phyloP scores from a whole-genome alignment of 345 rosid species.

The Citrus reticulata region DNA sequence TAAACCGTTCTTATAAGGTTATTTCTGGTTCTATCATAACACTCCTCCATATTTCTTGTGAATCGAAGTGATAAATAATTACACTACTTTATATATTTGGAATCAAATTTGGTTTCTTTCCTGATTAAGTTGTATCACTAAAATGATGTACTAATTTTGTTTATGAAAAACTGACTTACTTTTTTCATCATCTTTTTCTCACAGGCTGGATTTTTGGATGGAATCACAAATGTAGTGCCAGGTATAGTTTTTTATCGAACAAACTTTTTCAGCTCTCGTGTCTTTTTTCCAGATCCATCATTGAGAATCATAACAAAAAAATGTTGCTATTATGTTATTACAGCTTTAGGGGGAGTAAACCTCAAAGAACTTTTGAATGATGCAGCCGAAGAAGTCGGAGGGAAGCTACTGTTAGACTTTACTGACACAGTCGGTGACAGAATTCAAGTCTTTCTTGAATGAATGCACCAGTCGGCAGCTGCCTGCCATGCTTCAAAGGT shows the following conservation, averaged over 20 bases:
- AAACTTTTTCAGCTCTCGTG: neutral
- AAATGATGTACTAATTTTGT: neutral
- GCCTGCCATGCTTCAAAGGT: neutral
- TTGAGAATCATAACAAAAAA: neutral
- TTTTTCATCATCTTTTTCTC: neutral
- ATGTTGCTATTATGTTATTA: neutral
- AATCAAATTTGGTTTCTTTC: neutral
- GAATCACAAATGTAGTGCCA: slow-evolving; percentile 83
- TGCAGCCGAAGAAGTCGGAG: slow-evolving; percentile 75
- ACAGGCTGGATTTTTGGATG: slow-evolving; percentile 93
- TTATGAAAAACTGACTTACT: neutral
- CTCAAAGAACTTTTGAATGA: slow-evolving; percentile 69
- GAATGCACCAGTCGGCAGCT: slow-evolving; percentile 1
- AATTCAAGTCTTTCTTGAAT: slow-evolving; percentile 88
- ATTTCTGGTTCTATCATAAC: neutral
- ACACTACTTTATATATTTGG: neutral
- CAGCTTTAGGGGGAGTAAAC: slow-evolving; percentile 88
- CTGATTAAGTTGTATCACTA: neutral
- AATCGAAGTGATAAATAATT: neutral
- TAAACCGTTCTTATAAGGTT: neutral
- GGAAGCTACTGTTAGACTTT: slow-evolving; percentile 74
- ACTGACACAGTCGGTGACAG: slow-evolving; percentile 76
- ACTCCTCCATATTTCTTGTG: neutral
- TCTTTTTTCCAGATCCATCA: neutral
- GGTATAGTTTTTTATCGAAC: slow-evolving; percentile 37